A percentile compares a stretch with the other conserved stretches of the same genome.
Evolutionary conservation across 2,329 filamentous ascomycete species (phyloP).

Genomic region (Paraphaeosphaeria sporulosa): DNA sequence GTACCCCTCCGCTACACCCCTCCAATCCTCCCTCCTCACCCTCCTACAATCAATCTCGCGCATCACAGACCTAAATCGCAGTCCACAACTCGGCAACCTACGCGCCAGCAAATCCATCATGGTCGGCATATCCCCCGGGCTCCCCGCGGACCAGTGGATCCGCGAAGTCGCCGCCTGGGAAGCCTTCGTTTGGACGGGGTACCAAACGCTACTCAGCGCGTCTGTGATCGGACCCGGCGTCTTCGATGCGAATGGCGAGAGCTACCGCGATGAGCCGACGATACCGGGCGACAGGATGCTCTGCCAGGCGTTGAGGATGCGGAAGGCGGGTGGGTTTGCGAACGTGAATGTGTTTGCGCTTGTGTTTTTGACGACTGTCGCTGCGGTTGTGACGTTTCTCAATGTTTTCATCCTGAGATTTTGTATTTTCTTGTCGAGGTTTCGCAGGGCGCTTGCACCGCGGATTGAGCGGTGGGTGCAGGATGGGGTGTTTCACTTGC

Average conservation of each 20-base stretch:
- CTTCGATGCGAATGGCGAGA: neutral
- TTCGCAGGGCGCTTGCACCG: slow-evolving; percentile 25
- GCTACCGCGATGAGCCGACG: neutral
- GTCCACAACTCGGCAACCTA: slow-evolving; percentile 2
- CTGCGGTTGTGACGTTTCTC: slow-evolving; percentile 18
- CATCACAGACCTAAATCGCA: neutral
- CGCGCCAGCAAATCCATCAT: slow-evolving; percentile 15
- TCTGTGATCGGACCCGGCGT: slow-evolving; percentile 22
- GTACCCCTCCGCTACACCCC: slow-evolving; percentile 22
- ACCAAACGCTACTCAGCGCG: slow-evolving; percentile 23
- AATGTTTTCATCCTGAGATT: slow-evolving; percentile 27
- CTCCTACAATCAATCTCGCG: slow-evolving; percentile 7
- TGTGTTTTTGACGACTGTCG: slow-evolving; percentile 24
- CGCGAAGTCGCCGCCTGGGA: slow-evolving; percentile 30
- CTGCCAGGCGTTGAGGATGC: slow-evolving; percentile 25
- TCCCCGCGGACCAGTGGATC: slow-evolving; percentile 30
- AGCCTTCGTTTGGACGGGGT: slow-evolving; percentile 19
- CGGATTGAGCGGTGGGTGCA: slow-evolving; percentile 36
- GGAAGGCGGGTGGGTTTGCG: slow-evolving; percentile 28
- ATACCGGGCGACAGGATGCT: slow-evolving; percentile 24
- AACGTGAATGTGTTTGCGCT: slow-evolving; percentile 36
- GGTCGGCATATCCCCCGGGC: slow-evolving; percentile 3
- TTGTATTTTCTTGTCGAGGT: slow-evolving; percentile 25
- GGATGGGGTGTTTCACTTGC: slow-evolving; percentile 36
- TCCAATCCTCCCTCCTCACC: slow-evolving; percentile 18